A percentile compares a stretch with the other conserved stretches of the same genome.
These are phyloP conservation scores for Tephrocybe sp. DNA, from an alignment of 768 basidiomycete species.

Conservation along the genomic window DNA sequence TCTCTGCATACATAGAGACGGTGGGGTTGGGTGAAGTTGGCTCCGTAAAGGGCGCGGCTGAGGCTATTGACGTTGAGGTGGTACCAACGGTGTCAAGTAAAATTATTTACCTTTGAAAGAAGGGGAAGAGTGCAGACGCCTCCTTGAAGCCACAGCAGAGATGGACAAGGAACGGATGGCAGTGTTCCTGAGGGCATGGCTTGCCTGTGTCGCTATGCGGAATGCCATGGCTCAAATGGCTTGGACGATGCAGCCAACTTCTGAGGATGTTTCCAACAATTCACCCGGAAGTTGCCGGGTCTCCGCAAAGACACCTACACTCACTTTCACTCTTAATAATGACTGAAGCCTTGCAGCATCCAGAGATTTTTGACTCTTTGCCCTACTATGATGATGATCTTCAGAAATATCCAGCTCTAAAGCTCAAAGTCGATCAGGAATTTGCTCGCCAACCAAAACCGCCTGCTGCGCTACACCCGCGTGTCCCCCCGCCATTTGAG, in stretches of 20 bases:
- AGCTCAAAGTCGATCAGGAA: conserved; percentile 75
- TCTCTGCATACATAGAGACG: conserved; percentile 63
- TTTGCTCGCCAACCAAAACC: conserved; percentile 68
- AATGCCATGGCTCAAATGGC: conserved; percentile 38
- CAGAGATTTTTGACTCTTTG: conserved; percentile 73
- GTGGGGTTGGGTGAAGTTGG: conserved; percentile 87
- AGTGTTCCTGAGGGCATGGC: conserved; percentile 39
- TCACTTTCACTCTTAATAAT: conserved; percentile 16
- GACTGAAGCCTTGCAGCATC: conserved; percentile 18
- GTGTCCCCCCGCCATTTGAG: conserved; percentile 61
- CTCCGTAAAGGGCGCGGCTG: conserved; percentile 81
- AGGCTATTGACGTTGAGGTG: conserved; percentile 37
- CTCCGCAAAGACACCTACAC: background rate
- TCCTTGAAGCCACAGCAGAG: conserved; percentile 25
- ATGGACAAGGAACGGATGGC: conserved; percentile 31
- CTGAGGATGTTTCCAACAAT: too few relatives aligned
- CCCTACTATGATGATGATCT: conserved; percentile 96
- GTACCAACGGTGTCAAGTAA: background rate
- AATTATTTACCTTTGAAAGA: conserved; percentile 44
- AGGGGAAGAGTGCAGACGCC: conserved; percentile 47
- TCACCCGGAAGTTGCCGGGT: conserved; percentile 22
- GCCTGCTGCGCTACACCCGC: conserved; percentile 62
- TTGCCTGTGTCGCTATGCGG: conserved; percentile 42
- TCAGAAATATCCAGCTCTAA: conserved; percentile 67
- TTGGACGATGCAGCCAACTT: background rate